These are phyloP conservation scores for Cephaloascus fragrans DNA, from an alignment of 805 yeast genomes.

Conservation along the genomic window DNA sequence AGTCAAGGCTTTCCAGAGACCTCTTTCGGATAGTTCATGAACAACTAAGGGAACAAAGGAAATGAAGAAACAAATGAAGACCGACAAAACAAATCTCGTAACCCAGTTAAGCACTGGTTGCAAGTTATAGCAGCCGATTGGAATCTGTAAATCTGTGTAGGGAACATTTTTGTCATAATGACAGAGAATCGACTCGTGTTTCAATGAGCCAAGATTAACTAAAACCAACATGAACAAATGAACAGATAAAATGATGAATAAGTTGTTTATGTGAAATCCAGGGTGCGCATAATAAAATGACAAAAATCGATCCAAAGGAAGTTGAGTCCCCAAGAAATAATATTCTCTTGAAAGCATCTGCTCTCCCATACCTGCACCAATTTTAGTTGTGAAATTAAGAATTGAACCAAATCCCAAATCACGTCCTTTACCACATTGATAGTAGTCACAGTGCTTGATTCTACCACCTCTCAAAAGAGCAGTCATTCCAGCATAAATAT, in stretches of 20 bases:
- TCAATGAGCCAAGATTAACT: constrained; percentile 71
- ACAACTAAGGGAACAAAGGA: constrained; percentile 82
- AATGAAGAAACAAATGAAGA: constrained; percentile 87
- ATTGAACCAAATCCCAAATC: constrained; percentile 92
- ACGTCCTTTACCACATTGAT: constrained; percentile 95
- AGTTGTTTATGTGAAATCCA: constrained; percentile 88
- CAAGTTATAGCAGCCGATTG: constrained; percentile 79
- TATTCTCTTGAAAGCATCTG: constrained; percentile 88
- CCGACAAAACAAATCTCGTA: constrained; percentile 76
- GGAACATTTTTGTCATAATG: constrained; percentile 56
- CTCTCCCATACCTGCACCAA: constrained; percentile 99
- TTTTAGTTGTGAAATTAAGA: constrained; percentile 86
- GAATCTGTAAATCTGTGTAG: constrained; percentile 61
- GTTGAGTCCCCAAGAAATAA: constrained; percentile 79
- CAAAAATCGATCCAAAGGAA: constrained; percentile 82
- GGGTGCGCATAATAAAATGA: constrained; percentile 96
- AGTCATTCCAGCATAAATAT: constrained; percentile 92
- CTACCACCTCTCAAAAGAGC: constrained; percentile 86
- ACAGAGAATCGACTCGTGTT: constrained; percentile 64
- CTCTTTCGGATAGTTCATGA: constrained; percentile 84
- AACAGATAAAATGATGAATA: constrained; percentile 80
- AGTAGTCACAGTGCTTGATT: constrained; percentile 91
- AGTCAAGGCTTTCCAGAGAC: constrained; percentile 61
- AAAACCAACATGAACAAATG: constrained; percentile 76
- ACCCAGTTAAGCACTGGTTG: constrained; percentile 89